A percentile compares a stretch with the other conserved stretches of the same genome.
phyloP scores from a whole-genome alignment of 768 basidiomycete species.

The Tubosaeta brunneosetosa region DNA sequence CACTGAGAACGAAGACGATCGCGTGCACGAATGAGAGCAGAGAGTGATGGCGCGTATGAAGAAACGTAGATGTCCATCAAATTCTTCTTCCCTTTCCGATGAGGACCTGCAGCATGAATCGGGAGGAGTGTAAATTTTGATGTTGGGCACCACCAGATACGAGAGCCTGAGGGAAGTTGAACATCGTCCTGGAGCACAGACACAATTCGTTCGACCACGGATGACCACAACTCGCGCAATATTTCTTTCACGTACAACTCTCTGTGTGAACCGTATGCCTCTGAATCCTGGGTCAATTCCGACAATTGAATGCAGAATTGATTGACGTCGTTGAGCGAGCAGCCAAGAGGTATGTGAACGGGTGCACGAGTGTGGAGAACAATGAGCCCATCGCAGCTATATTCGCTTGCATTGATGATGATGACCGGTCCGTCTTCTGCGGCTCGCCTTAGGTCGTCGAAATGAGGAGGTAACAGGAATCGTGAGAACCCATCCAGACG shows the following conservation, averaged over 20 bases:
- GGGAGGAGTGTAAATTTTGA: neutral
- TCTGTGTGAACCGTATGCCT: neutral
- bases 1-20: neutral
- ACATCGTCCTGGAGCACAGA: neutral
- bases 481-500: neutral
- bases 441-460: neutral
- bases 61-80: neutral
- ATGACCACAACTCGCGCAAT: neutral
- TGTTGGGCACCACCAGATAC: constrained; percentile 2
- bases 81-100: neutral
- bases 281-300: neutral
- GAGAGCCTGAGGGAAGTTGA: neutral
- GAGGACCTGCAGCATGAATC: neutral
- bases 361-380: neutral
- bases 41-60: neutral
- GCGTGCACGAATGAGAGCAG: neutral
- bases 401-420: neutral
- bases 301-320: neutral
- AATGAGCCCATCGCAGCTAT: neutral
- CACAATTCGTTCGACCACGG: neutral
- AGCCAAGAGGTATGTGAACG: neutral
- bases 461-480: neutral
- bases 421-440: neutral
- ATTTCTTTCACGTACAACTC: neutral
- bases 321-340: neutral